Evolutionary conservation across 192 early-diverging fungal genomes (phyloP).

Genomic region (Coemansia sp.): DNA sequence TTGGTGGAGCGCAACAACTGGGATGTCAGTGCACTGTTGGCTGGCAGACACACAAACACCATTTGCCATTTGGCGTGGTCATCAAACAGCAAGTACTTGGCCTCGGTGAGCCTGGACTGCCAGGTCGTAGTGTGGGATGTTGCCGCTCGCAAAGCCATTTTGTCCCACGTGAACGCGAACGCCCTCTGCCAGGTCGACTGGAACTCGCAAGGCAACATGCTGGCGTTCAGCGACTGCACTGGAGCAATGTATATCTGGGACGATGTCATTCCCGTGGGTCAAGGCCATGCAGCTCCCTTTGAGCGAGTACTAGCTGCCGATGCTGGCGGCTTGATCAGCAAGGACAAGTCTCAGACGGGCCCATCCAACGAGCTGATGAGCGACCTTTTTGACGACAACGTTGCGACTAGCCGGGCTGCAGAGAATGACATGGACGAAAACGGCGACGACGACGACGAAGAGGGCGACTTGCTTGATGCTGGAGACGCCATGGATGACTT

Average conservation of each 20-base stretch:
- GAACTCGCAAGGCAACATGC: conserved; percentile 64
- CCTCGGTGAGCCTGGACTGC: conserved; percentile 47
- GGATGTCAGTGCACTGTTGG: conserved; percentile 28
- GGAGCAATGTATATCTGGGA: conserved; percentile 62
- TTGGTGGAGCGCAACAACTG: conserved; percentile 37
- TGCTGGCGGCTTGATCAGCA: background rate
- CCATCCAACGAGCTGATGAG: conserved; percentile 46
- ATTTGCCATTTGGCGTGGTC: conserved; percentile 62
- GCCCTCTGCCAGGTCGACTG: conserved; percentile 61
- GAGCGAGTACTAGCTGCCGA: conserved; percentile 7
- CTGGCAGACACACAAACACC: conserved; percentile 40
- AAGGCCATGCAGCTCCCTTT: conserved; percentile 40
- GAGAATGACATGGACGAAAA: conserved; percentile 14
- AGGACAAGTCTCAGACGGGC: conserved; percentile 2
- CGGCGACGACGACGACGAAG: conserved; percentile 10
- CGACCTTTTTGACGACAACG: conserved; percentile 44
- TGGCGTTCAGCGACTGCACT: conserved; percentile 57
- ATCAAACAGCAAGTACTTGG: conserved; percentile 61
- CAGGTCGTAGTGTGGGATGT: conserved; percentile 68
- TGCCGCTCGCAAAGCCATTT: conserved; percentile 47
- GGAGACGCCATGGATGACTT: conserved; percentile 69
- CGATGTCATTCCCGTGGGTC: conserved; percentile 50
- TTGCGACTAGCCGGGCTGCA: background rate
- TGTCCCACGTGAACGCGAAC: conserved; percentile 33
- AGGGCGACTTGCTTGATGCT: conserved; percentile 11